Conservation (phyloP, 352 stramenopile genomes). For the Thalassiosira sp. region DNA sequence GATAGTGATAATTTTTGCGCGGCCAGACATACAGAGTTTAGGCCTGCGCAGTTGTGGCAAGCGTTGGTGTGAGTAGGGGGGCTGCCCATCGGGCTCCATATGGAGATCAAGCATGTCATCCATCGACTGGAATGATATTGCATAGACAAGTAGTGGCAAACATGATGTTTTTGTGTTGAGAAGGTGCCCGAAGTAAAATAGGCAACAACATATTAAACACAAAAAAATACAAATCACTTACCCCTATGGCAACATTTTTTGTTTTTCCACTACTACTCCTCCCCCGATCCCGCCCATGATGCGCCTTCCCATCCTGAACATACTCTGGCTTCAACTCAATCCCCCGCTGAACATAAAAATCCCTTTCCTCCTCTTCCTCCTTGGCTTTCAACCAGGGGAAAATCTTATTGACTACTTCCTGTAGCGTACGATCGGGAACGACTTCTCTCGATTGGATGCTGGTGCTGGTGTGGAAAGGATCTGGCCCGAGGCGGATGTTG, state of each 20-base stretch:
- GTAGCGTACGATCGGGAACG: constrained; percentile 56
- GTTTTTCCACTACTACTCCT: neutral
- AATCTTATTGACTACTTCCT: constrained; percentile 70
- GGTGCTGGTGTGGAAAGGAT: constrained; percentile 43
- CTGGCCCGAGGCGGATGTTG: constrained; percentile 38
- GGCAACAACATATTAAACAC: neutral
- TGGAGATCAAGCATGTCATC: constrained; percentile 35
- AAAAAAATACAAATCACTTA: neutral
- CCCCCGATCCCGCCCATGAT: neutral
- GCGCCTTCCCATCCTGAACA: constrained; percentile 1
- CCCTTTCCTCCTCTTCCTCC: constrained; percentile 51
- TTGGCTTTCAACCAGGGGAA: constrained; percentile 52
- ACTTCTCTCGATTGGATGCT: constrained; percentile 22
- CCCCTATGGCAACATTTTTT: neutral
- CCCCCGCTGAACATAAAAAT: constrained; percentile 53
- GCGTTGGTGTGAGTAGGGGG: constrained; percentile 14
- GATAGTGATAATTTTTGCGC: constrained; percentile 60
- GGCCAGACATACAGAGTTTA: constrained; percentile 47
- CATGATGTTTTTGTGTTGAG: neutral
- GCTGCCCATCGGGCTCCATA: constrained; percentile 23
- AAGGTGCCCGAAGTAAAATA: too few relatives aligned
- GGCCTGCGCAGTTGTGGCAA: constrained; percentile 44
- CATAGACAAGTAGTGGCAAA: neutral
- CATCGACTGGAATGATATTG: neutral
- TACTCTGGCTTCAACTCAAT: constrained; percentile 59